Evolutionary conservation across 768 basidiomycete species (phyloP).

Genomic region (Rhodocollybia butyracea): DNA sequence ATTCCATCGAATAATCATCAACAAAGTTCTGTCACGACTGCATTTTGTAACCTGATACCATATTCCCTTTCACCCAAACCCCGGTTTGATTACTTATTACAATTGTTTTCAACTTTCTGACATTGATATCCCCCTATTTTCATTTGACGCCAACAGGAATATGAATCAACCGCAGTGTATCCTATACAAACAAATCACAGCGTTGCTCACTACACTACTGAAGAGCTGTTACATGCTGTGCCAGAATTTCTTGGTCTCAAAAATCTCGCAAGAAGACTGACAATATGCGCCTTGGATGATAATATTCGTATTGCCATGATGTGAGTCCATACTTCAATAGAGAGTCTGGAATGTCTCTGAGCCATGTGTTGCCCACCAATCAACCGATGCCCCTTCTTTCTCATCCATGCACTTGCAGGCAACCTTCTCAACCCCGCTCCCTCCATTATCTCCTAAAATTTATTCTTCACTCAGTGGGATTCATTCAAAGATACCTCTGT

Average conservation of each 20-base stretch:
- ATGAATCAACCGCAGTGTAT: constrained; percentile 40
- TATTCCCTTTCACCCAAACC: too few species aligned
- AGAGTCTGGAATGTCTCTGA: too few species aligned
- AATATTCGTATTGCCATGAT: constrained; percentile 46
- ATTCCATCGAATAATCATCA: too few species aligned
- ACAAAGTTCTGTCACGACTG: too few species aligned
- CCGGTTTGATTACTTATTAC: neutral
- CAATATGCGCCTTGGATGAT: constrained; percentile 38
- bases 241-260: constrained; percentile 37
- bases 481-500: constrained; percentile 34
- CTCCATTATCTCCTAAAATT: constrained; percentile 24
- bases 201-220: constrained; percentile 35
- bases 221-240: constrained; percentile 36
- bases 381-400: neutral
- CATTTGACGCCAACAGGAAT: constrained; percentile 36
- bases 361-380: neutral
- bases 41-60: too few species aligned
- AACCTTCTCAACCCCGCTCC: constrained; percentile 32
- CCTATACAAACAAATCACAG: constrained; percentile 37
- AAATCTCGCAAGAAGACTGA: constrained; percentile 28
- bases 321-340: constrained; percentile 28
- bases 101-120: neutral
- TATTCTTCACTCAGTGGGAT: constrained; percentile 21
- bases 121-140: neutral
- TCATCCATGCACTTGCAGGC: constrained; percentile 24